Base-by-base conservation (phyloP, 164 flowering plant genomes). In the Pachysandra terminalis region DNA sequence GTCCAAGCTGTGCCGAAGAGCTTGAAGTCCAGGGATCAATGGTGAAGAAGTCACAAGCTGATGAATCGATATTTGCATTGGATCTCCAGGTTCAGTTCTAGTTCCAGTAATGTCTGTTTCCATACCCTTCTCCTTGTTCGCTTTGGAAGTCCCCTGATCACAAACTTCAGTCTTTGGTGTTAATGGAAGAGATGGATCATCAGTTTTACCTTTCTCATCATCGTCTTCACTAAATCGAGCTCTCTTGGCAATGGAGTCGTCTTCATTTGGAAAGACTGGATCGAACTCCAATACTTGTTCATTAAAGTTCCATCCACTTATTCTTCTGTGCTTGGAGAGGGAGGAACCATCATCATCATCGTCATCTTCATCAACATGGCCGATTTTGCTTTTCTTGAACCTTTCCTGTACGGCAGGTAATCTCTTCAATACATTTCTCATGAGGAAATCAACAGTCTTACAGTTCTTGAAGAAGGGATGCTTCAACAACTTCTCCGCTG, bases 251-350 rank as follows among this genome's bases (percentile, higher is more conserved):
- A 22, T 48, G 17, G 35, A 6, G 49, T 37, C 59, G 17, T 16
- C 45, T 10, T 71, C 78, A 10, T 10, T 55, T 7, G 90, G 94
- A 64, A 85, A 87, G 22, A 88, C 85, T 8, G 95, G 96, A 19
- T 81, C 85, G 9, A 93, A 56, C 63, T 88, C 75, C 3, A 85
- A 80, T 1, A 71, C 88, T 4, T 88, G 83, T 63, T 84, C 84
- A 48, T 88, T 85, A 68, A 93, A 90, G 56, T 88, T 90, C 98
- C 97, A 91, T 55, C 97, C 96, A 70, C 96, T 90, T 9, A 91
- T 87, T 80, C 97, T 90, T 61, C 97, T 81, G 4, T 77, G 71
- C 64, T 85, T 89, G 48, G 52, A 59, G 3, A 16, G 64, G 26
- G 64, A 16, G 56, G 69, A 54, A 2, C 25, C 23, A 16, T n/a